Conservation (phyloP, 495 filamentous ascomycete genomes). For the Darksidea phi region DNA sequence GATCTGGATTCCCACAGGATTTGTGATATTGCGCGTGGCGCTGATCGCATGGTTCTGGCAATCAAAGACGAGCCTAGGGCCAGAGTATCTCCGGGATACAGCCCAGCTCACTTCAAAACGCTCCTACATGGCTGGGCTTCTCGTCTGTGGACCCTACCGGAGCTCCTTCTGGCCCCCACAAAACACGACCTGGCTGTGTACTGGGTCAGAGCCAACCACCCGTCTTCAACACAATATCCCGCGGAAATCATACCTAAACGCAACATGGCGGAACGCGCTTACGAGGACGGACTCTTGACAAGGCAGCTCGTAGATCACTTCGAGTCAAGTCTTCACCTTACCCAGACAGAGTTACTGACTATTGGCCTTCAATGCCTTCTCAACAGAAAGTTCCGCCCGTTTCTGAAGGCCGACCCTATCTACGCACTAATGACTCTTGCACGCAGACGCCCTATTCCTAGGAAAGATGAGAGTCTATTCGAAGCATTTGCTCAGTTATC, state of each 20-base stretch:
- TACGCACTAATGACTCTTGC: conserved; percentile 50
- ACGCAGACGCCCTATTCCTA: conserved; percentile 38
- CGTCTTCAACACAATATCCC: neutral
- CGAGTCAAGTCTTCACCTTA: conserved; percentile 40
- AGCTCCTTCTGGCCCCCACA: neutral
- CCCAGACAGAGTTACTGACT: conserved; percentile 40
- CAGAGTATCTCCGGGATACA: neutral
- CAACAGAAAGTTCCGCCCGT: conserved; percentile 26
- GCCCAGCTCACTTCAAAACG: neutral
- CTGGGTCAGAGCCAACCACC: neutral
- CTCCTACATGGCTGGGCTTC: neutral
- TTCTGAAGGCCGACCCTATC: conserved; percentile 41
- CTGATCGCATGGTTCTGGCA: neutral
- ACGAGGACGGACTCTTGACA: conserved; percentile 19
- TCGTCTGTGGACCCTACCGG: neutral
- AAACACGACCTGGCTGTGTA: neutral
- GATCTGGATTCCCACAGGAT: neutral
- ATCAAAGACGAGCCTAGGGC: neutral
- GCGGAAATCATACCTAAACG: conserved; percentile 10
- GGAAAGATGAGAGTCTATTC: conserved; percentile 43
- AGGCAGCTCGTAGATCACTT: conserved; percentile 45
- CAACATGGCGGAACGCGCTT: conserved; percentile 26
- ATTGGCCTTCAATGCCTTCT: conserved; percentile 2
- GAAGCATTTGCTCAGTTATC: conserved; percentile 48
- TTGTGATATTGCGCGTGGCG: neutral